Evolutionary conservation across 257 asterid genomes (phyloP), one percentile per base, ranked within the genome.

Genomic region (Euphrasia confusa): DNA sequence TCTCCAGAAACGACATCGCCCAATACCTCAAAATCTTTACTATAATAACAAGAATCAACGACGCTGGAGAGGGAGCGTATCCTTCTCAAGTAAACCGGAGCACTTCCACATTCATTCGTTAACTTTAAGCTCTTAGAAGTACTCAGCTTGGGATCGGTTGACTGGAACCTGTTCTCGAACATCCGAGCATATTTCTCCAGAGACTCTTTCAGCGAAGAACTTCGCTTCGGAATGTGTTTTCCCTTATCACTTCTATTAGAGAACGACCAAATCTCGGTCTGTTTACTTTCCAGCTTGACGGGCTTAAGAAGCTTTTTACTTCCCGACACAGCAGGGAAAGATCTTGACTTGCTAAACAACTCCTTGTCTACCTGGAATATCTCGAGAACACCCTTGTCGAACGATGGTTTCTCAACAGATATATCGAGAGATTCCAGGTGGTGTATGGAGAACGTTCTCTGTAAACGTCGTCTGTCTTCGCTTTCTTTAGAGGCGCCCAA

Each of bases 91-190:
- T 61, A 53, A n/a, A 63, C 9, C 0, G 85, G 72, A 67, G 71
- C 80, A 67, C 49, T 45, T 53, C 76, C 90, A 26, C 75, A 33
- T 60, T 84, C 94, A 12, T 74, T 78, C 27, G 77, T 55, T 37
- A 81, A 49, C 75, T 68, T 88, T 72, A 91, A 81, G 83, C 97
- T 91, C 79, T 55, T 80, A 1, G 88, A 84, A 12, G 75, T 18
- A 52, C 60, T 66, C 68, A 80, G 52, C 61, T 71, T 74, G 14
- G 55, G 69, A 13, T 12, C 17, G 5, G 83, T 79, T 68, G 58
- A 67, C 24, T 65, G 64, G 4, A 32, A 61, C 74, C 61, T 73
- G 60, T 70, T 78, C 52, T 72, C 85, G 67, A 81, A 79, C 59
- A 90, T 61, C 44, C 68, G 72, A 27, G 82, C 63, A 72, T 88